Evolutionary conservation across 768 basidiomycete genomes (phyloP), one percentile per base, ranked within the genome.

Genomic region (Sistotremastrum niveocremeum): DNA sequence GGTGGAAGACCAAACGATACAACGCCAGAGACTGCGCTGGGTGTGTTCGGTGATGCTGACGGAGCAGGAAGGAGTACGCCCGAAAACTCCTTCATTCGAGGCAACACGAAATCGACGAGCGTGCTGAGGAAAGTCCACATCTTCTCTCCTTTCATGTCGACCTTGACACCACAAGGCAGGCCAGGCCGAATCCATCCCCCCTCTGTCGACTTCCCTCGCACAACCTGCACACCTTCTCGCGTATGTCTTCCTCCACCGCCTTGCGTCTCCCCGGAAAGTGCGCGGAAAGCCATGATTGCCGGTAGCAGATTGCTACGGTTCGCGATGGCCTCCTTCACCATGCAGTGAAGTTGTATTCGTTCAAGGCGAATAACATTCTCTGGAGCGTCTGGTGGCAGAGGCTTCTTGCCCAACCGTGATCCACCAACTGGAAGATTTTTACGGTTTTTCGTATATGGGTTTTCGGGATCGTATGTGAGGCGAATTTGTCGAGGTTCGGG

Each of bases 91-190:
- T 91, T 77, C 44, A 95, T 62, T 20, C 94, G 79, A 1, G 94
- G 94, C n/a, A 97, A 67, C 48, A 99, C 94, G 57, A 97, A 95
- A 57, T 97, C 90, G 56, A 80, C 77, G 55, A 99, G 74, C 6
- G 78, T 80, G 47, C 77, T 77, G 47, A 98, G 68, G 64, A 98
- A 97, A 55, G 88, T 84, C 68, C 88, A 97, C 93, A 98, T 97
- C 54, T 81, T 77, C 41, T 84, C 79, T 9, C 93, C 93, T 58
- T 77, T 80, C 54, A 99, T 65, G 59, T 86, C 86, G 49, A 97
- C 89, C 66, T 91, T 91, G 52, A 76, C 88, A 49, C 89, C 90
- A 12, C 83, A 67, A 0, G 94, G 88, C 41, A 86, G 60, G 28
- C 84, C 83, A 0, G 79, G 77, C 34, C 94, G 72, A 36, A 93